Evolutionary conservation across 2,329 filamentous ascomycete genomes (phyloP).

Genomic region (Penicillium hordei): DNA sequence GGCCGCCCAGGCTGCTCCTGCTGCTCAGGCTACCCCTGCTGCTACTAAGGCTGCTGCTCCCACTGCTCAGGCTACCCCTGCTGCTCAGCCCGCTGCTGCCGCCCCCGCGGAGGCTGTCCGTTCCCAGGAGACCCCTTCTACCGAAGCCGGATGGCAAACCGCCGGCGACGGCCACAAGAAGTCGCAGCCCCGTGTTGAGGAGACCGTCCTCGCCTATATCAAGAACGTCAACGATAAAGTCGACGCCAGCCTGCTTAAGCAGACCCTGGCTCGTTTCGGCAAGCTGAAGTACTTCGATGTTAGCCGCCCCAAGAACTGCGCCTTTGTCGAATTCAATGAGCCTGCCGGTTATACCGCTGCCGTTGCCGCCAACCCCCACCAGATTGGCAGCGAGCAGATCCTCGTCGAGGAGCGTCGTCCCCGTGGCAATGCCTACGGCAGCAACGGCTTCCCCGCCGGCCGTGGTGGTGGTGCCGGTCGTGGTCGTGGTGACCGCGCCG

Average conservation of each 20-base stretch:
- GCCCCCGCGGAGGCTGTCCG: conserved; percentile 34
- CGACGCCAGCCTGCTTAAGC: conserved; percentile 68
- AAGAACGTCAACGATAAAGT: conserved; percentile 94
- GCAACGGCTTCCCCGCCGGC: conserved; percentile 60
- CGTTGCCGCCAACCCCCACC: conserved; percentile 78
- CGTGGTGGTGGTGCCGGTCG: conserved; percentile 66
- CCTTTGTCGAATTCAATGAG: conserved; percentile 90
- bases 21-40: conserved; percentile 30
- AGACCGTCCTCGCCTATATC: conserved; percentile 81
- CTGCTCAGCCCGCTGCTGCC: conserved; percentile 40
- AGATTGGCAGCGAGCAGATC: conserved; percentile 77
- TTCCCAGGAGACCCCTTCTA: conserved; percentile 77
- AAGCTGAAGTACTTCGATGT: conserved; percentile 65
- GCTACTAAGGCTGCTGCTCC: conserved; percentile 36
- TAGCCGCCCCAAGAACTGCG: conserved; percentile 82
- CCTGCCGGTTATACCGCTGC: conserved; percentile 80
- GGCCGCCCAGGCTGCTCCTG: conserved; percentile 40
- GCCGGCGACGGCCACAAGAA: conserved; percentile 76
- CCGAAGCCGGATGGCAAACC: conserved; percentile 79
- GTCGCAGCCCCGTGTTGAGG: conserved; percentile 74
- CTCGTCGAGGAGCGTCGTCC: conserved; percentile 85
- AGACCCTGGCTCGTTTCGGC: conserved; percentile 67
- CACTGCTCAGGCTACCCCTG: conserved; percentile 32
- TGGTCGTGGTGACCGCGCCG: conserved; percentile 66
- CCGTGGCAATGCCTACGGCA: conserved; percentile 68